Base-by-base conservation (phyloP, 805 yeast genomes). In the Monosporozyma yasuniensis region DNA sequence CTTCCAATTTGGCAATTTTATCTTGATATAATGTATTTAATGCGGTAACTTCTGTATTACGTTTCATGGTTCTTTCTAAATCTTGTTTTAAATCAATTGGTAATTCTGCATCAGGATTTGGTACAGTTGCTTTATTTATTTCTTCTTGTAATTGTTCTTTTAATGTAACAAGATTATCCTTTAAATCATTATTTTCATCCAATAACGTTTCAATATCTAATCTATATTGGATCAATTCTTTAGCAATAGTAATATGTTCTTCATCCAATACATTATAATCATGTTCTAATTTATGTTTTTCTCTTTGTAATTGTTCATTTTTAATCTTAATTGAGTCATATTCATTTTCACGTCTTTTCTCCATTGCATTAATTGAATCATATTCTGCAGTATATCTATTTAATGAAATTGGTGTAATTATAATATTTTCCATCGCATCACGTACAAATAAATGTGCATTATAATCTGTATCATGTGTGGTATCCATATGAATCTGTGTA, bases 211-310 rank as follows among this genome's bases (percentile, higher is more conserved):
- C 96, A 23, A 85, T 72, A 48, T 73, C 77, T 39, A 90, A 78
- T 60, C 93, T 82, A 38, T 86, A 83, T 54, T 79, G 80, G 32
- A 91, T 88, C 81, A 93, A 79, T 56, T 82, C 87, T 67, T 90
- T 91, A 3, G 96, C 95, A 37, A 89, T 79, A 49, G 79, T 84
- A 27, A 89, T 79, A 65, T 93, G 97, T 60, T 90, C 96, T 52
- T 79, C 74, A 61, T 87, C 88, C 52, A 91, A 70, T 1, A 79
- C 70, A 3, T 83, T 78, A 60, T 82, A 81, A 21, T 83, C 77
- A 16, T 80, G 73, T 65, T 88, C 96, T 37, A 89, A 72, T 52
- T 80, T 76, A 60, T 85, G 76, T 47, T 88, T 82, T 55, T 87
- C 87, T 55, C 80, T 77, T 22, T 87, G 77, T 50, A 91, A 70